Base-by-base conservation (phyloP, 2,329 filamentous ascomycete genomes). In the Pestalotiopsis sp. region DNA sequence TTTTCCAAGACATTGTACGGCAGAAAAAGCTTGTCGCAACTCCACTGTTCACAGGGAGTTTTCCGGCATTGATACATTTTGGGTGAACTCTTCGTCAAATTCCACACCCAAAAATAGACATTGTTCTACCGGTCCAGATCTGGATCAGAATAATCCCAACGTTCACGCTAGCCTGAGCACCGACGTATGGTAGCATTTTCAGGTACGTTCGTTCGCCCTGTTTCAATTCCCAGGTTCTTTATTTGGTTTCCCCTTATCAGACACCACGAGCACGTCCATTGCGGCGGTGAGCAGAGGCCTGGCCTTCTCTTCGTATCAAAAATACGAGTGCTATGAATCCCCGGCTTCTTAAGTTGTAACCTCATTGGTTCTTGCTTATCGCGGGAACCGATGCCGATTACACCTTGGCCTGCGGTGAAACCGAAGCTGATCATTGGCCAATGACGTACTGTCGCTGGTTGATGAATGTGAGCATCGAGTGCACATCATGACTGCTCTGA, bases 191-290 rank as follows among this genome's bases (percentile, higher is more conserved):
- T 26, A 9, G 17, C 20, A 20, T 20, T 7, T 58, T 26, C 56
- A 58, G 56, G 56, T 58, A 58, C 17, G 56, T 58, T 35, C 26
- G 56, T 35, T 58, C 26, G 56, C 56, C 26, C 56, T 58, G 26
- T 58, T 52, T 35, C 30, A 52, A 52, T 17, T 52, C 10, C 44
- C 44, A 52, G 56, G 56, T 35, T 35, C 56, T 26, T 58, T 35
- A 35, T 58, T 61, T 61, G 17, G 58, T 26, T 22, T 35, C 58
- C 58, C 58, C 58, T 61, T 61, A 39, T 61, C 58, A 61, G 35
- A 61, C 26, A 40, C 58, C 44, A 61, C 58, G 13, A 61, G 58
- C 58, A 61, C 35, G 38, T 20, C 5, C 26, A 39, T n/a, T 17
- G n/a, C 58, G 38, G 26, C 58, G 35, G 58, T 61, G 58, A 61